Evolutionary conservation across 2,329 filamentous ascomycete species (phyloP), one percentile per base, ranked within the genome.

Genomic region (Trichophyton mentagrophytes): DNA sequence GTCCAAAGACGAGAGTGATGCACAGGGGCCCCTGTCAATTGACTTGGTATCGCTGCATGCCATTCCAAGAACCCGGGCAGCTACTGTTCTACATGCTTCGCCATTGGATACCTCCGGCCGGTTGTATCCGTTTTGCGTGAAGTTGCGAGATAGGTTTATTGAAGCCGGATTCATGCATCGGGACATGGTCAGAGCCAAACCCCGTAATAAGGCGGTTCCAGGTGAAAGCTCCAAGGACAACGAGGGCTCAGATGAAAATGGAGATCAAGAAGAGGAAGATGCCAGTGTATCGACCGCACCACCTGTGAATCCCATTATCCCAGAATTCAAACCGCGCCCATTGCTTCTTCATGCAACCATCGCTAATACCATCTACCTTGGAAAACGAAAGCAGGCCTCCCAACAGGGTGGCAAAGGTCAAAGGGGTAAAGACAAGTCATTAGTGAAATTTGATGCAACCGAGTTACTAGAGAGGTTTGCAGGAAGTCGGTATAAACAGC

Each of bases 301-400:
- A 51, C 2, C n/a, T 22, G 8, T 22, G 46, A 27, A 51, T 5
- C 11, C 46, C 15, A 15, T 8, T 51, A 11, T 15, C 2, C 13
- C n/a, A 27, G 27, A 27, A 9, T 13, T 8, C 8, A 55, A 42
- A 9, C 58, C 76, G 11, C 76, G 89, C 60, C 81, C 83, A 5
- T 71, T 96, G 64, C 80, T 88, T 20, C 74, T 96, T 58, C 92
- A 96, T 70, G 90, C 89, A 17, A 96, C 92, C 0, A 76, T 96
- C 3, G 74, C 93, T 58, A 96, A 96, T 71, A 95, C 90, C 0
- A 82, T 90, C 13, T 95, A 96, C 70, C 84, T 15, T 65, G 27
- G 56, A 13, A 53, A 53, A 59, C 13, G 58, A 20, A 42, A 27
- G 33, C 53, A 8, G n/a, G 27, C 25, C 6, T 8, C 58, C 7